Evolutionary conservation across 371 early-diverging fungal genomes (phyloP).

Genomic region (Saksenaea oblongispora): DNA sequence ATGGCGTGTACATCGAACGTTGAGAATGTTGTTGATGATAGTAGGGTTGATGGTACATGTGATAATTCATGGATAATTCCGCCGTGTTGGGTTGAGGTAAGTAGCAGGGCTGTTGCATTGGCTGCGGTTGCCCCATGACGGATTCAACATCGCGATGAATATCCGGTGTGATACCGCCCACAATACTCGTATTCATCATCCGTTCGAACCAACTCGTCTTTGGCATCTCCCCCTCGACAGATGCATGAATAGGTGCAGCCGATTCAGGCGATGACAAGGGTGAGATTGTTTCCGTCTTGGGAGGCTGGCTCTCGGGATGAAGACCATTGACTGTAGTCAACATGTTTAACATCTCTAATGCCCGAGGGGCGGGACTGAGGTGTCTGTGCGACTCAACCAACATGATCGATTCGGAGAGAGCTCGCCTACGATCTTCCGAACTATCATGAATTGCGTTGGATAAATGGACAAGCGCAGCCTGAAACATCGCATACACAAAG

Average conservation of each 20-base stretch:
- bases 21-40: background rate
- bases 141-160: constrained; percentile 28
- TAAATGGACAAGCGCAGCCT: constrained; percentile 38
- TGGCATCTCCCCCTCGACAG: constrained; percentile 22
- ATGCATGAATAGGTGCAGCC: constrained; percentile 5
- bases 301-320: background rate
- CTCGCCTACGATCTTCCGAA: constrained; percentile 10
- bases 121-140: constrained; percentile 6
- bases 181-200: constrained; percentile 44
- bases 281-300: background rate
- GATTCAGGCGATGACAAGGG: background rate
- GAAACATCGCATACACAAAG: constrained; percentile 53
- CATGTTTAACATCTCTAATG: constrained; percentile 35
- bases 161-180: constrained; percentile 50
- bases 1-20: background rate
- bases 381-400: constrained; percentile 29
- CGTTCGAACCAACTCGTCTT: constrained; percentile 40
- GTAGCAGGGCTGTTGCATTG: background rate
- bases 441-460: constrained; percentile 33
- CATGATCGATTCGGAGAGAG: constrained; percentile 25
- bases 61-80: background rate
- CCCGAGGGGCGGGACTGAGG: constrained; percentile 32
- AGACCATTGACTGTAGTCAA: constrained; percentile 33
- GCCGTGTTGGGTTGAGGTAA: background rate
- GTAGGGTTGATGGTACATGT: background rate